phyloP scores from a whole-genome alignment of 805 yeast species.

The Ogataea henricii region DNA sequence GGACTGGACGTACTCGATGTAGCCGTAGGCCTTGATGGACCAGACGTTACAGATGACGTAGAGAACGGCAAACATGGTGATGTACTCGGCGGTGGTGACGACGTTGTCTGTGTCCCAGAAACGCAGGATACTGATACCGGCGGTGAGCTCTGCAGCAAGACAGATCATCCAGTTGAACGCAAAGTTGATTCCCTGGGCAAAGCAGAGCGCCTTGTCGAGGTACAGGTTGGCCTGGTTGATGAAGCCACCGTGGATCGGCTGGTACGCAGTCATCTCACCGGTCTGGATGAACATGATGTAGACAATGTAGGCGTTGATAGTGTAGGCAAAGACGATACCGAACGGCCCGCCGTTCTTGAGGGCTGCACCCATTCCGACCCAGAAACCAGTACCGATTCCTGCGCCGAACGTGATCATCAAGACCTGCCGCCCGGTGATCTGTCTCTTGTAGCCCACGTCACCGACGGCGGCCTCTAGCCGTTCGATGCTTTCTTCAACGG shows the following conservation, averaged over 20 bases:
- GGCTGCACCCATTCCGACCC: conserved; percentile 58
- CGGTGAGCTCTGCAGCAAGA: conserved; percentile 63
- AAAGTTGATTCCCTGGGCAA: conserved; percentile 64
- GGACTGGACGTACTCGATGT: conserved; percentile 44
- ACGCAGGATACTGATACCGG: conserved; percentile 61
- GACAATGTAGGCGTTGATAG: conserved; percentile 57
- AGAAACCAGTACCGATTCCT: conserved; percentile 77
- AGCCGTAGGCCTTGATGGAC: conserved; percentile 44
- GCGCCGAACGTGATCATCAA: conserved; percentile 83
- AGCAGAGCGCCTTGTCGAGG: conserved; percentile 58
- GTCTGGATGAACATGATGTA: conserved; percentile 62
- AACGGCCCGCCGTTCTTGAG: conserved; percentile 49
- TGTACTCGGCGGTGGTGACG: conserved; percentile 59
- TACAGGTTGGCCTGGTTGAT: conserved; percentile 41
- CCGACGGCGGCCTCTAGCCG: conserved; percentile 17
- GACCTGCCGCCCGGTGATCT: conserved; percentile 45
- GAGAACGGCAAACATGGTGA: conserved; percentile 51
- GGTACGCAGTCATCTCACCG: conserved; percentile 66
- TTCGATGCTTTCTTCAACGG: conserved; percentile 29
- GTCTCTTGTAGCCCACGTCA: conserved; percentile 37
- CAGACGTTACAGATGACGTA: conserved; percentile 37
- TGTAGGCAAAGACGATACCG: conserved; percentile 55
- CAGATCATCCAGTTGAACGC: conserved; percentile 65
- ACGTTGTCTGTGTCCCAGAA: conserved; percentile 50
- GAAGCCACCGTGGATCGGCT: conserved; percentile 62